A percentile compares a stretch with the other conserved stretches of the same genome.
These are phyloP conservation scores for Colletotrichum camelliae DNA, from an alignment of 2,329 filamentous ascomycete species.

Conservation along the genomic window DNA sequence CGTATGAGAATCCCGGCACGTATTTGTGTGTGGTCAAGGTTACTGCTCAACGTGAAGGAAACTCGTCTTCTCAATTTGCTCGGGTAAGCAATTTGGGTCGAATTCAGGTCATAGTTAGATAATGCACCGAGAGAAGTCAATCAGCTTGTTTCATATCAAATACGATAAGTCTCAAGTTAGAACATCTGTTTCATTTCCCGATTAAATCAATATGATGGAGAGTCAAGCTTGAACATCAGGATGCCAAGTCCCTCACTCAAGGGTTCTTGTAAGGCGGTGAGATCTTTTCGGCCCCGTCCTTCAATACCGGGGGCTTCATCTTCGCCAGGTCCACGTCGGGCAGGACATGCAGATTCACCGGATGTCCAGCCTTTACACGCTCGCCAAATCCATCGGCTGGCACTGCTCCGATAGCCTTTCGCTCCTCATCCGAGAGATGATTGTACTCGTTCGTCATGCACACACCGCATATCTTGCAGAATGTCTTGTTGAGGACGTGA, in stretches of 20 bases:
- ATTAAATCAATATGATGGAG: background rate
- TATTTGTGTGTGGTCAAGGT: background rate
- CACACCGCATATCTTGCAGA: conserved; percentile 55
- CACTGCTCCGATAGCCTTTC: conserved; percentile 31
- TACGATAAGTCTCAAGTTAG: background rate
- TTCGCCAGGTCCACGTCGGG: conserved; percentile 39
- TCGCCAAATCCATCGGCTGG: background rate
- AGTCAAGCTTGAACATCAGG: background rate
- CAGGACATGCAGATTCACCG: conserved; percentile 45
- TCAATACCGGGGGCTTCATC: conserved; percentile 25
- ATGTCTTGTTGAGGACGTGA: conserved; percentile 42
- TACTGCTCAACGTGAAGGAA: background rate
- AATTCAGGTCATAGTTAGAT: background rate
- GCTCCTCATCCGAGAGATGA: conserved; percentile 37
- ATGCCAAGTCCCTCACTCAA: conserved; percentile 22
- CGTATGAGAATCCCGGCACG: background rate
- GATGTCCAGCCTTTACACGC: conserved; percentile 17
- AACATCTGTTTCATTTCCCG: rapidly evolving
- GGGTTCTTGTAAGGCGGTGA: conserved; percentile 44
- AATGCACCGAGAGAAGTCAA: too few relatives aligned
- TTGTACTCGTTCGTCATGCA: conserved; percentile 37
- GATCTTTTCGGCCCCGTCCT: conserved; percentile 32
- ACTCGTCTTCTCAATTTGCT: background rate
- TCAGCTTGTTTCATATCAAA: too few relatives aligned
- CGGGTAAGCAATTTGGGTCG: background rate